Conservation (phyloP, 768 basidiomycete genomes). For the Lentinus tigrinus region DNA sequence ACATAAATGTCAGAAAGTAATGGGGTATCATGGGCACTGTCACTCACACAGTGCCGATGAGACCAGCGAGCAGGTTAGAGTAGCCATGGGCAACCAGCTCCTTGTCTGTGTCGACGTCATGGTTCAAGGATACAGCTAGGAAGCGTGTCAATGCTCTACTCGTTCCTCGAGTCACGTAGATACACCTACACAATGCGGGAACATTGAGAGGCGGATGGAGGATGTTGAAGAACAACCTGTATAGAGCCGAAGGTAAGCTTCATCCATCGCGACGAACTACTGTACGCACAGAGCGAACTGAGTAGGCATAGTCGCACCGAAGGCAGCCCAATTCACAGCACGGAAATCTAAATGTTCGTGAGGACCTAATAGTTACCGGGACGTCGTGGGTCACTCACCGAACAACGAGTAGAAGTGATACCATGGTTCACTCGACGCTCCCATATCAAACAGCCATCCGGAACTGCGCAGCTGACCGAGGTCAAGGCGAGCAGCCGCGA, state of each 20-base stretch:
- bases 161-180: background rate
- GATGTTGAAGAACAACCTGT: constrained; percentile 79
- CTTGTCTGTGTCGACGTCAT: constrained; percentile 88
- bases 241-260: background rate
- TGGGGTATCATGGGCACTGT: background rate
- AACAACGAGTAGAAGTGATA: constrained; percentile 83
- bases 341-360: constrained; percentile 47
- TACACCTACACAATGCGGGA: constrained; percentile 71
- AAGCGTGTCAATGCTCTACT: background rate
- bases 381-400: constrained; percentile 40
- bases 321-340: constrained; percentile 57
- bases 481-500: constrained; percentile 60
- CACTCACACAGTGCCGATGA: constrained; percentile 76
- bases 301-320: constrained; percentile 87
- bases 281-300: constrained; percentile 82
- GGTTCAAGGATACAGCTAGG: constrained; percentile 81
- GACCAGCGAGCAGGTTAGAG: constrained; percentile 82
- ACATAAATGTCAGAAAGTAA: background rate
- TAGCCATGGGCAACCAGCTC: constrained; percentile 93
- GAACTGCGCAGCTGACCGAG: constrained; percentile 54
- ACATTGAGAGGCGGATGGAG: constrained; percentile 86
- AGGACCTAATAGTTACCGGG: background rate
- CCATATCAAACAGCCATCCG: constrained; percentile 90
- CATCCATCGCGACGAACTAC: constrained; percentile 18
- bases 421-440: constrained; percentile 53